Evolutionary conservation across 2,329 filamentous ascomycete genomes (phyloP).

Genomic region (Neobulgaria alba): DNA sequence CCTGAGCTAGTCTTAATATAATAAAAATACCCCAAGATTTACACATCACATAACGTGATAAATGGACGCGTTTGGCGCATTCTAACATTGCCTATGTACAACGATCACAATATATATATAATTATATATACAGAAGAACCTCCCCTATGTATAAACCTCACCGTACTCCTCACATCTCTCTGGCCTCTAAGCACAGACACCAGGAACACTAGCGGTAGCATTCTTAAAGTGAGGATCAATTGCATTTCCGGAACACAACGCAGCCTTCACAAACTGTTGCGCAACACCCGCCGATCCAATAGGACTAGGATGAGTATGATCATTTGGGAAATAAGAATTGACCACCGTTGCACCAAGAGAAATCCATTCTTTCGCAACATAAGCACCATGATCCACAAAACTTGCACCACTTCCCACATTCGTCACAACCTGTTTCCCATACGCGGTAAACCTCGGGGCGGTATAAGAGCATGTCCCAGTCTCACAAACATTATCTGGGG

Average conservation of each 20-base stretch:
- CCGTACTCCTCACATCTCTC: too few species aligned
- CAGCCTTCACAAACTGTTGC: constrained; percentile 48
- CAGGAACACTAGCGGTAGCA: constrained; percentile 18
- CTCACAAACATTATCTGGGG: constrained; percentile 57
- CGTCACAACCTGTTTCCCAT: constrained; percentile 39
- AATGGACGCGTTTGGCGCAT: too few species aligned
- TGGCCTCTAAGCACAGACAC: constrained; percentile 21
- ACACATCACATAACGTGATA: too few species aligned
- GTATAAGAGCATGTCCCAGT: constrained; percentile 38
- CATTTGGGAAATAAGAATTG: constrained; percentile 43
- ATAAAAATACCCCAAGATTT: too few species aligned
- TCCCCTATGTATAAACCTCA: too few species aligned
- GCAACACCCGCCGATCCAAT: constrained; percentile 45
- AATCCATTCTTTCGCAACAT: constrained; percentile 42
- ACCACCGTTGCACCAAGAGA: constrained; percentile 38
- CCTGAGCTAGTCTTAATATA: too few species aligned
- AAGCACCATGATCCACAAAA: constrained; percentile 51
- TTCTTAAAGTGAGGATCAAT: constrained; percentile 24
- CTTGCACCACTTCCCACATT: constrained; percentile 30
- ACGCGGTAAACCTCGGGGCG: constrained; percentile 47
- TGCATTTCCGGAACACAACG: constrained; percentile 20
- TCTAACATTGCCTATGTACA: too few species aligned
- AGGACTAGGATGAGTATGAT: constrained; percentile 53
- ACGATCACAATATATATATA: too few species aligned
- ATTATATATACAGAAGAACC: too few species aligned